A percentile compares a stretch with the other conserved stretches of the same genome.
These are phyloP conservation scores for Emiliania huxleyi DNA, from an alignment of 78 protist species.

Conservation along the genomic window DNA sequence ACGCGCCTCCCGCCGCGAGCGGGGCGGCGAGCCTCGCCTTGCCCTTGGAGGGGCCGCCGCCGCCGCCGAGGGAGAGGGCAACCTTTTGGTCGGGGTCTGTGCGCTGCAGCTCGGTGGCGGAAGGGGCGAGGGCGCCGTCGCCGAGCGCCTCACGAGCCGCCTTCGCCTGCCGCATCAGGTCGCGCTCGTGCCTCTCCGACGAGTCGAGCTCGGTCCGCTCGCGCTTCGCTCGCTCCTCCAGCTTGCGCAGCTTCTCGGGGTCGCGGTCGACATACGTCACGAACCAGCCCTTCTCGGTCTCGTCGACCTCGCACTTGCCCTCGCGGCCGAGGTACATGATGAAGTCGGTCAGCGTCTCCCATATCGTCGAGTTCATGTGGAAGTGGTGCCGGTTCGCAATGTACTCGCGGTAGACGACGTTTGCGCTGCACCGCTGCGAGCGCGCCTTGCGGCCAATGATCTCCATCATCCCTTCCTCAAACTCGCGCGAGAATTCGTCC, in stretches of 20 bases:
- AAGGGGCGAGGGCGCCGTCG: not conserved
- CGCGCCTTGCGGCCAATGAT: slow-evolving; percentile 10
- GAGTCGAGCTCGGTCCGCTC: not conserved
- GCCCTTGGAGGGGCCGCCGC: not conserved
- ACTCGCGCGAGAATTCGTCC: slow-evolving; percentile 67
- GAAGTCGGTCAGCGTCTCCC: slow-evolving; percentile 71
- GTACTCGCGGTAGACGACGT: slow-evolving; percentile 32
- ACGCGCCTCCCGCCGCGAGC: no score
- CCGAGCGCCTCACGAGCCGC: not conserved
- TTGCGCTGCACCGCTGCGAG: slow-evolving; percentile 5
- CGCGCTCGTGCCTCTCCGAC: slow-evolving; percentile 1
- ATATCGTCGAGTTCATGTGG: slow-evolving; percentile 55
- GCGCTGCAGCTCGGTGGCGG: not conserved
- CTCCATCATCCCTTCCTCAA: slow-evolving; percentile 76
- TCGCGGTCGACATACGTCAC: slow-evolving; percentile 49
- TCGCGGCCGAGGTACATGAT: slow-evolving; percentile 75
- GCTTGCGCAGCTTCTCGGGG: not conserved
- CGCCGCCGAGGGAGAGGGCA: not conserved
- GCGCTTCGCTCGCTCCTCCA: not conserved
- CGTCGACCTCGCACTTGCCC: slow-evolving; percentile 78
- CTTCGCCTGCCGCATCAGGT: not conserved
- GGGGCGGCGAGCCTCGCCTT: no score
- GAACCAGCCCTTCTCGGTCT: slow-evolving; percentile 86
- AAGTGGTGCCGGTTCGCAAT: not conserved
- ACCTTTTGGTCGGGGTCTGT: not conserved